These are phyloP conservation scores for Hypoxylon sp. DNA, from an alignment of 2,329 filamentous ascomycete genomes.

Conservation along the genomic window DNA sequence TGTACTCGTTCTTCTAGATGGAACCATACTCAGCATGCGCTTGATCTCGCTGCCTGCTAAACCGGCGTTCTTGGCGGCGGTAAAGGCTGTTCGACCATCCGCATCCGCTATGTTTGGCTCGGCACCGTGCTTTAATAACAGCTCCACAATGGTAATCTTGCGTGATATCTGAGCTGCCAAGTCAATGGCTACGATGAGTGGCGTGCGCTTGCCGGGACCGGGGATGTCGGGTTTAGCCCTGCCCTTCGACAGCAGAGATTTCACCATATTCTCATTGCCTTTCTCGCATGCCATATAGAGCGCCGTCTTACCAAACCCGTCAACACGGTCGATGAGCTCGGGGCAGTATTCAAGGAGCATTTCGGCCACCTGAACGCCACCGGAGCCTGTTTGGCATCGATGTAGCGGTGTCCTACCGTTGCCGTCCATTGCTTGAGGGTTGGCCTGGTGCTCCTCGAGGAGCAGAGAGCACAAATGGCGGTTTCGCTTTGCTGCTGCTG, in stretches of 20 bases:
- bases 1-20: conserved; percentile 32
- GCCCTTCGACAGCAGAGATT: conserved; percentile 40
- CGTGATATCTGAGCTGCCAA: conserved; percentile 39
- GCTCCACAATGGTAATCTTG: conserved; percentile 46
- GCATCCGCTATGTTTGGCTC: conserved; percentile 42
- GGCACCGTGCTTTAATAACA: conserved; percentile 44
- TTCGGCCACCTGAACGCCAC: conserved; percentile 47
- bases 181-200: conserved; percentile 49
- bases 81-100: conserved; percentile 40
- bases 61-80: conserved; percentile 43
- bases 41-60: conserved; percentile 42
- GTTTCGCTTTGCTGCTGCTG: conserved; percentile 52
- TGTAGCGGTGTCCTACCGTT: conserved; percentile 47
- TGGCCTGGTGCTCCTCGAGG: conserved; percentile 45
- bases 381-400: conserved; percentile 46
- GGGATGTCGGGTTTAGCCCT: conserved; percentile 47
- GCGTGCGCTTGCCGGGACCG: conserved; percentile 44
- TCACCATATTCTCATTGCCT: conserved; percentile 50
- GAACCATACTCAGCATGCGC: conserved; percentile 30
- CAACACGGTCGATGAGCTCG: conserved; percentile 40
- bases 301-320: conserved; percentile 50
- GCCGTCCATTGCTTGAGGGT: conserved; percentile 47
- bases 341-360: conserved; percentile 44
- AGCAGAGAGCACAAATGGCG: conserved; percentile 48
- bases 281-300: conserved; percentile 51